phyloP scores from a whole-genome alignment of 257 asterid genomes.

The Parsonsia alboflavescens region DNA sequence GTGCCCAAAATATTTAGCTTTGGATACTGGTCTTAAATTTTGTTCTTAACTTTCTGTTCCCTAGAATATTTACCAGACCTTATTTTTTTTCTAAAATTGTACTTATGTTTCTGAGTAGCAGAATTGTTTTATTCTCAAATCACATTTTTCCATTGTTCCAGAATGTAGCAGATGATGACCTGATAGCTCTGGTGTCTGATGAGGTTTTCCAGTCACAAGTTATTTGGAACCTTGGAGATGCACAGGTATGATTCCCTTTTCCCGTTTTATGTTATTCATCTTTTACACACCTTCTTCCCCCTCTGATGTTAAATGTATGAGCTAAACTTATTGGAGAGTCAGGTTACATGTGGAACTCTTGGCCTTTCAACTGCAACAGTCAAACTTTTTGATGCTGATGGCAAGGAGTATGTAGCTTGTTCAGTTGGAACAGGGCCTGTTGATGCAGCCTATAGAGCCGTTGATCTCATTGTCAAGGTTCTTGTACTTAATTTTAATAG shows the following conservation, averaged over 20 bases:
- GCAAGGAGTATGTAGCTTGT: slow-evolving; percentile 62
- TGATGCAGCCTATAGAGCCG: slow-evolving; percentile 93
- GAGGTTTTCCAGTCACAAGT: slow-evolving; percentile 85
- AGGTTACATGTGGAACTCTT: slow-evolving; percentile 90
- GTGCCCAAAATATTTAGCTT: too few species aligned
- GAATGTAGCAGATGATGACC: slow-evolving; percentile 66
- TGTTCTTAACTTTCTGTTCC: too few species aligned
- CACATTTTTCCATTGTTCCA: too few species aligned
- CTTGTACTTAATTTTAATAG: slow-evolving; percentile 18
- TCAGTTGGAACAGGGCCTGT: slow-evolving; percentile 98
- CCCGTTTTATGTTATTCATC: slow-evolving; percentile 9
- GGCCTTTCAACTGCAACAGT: slow-evolving; percentile 97
- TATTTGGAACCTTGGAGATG: slow-evolving; percentile 75
- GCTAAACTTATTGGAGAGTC: slow-evolving; percentile 13
- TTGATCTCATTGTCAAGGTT: slow-evolving; percentile 84
- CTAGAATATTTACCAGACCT: too few species aligned
- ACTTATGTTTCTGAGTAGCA: too few species aligned
- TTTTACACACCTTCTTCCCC: slow-evolving; percentile 3
- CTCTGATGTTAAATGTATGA: neutral
- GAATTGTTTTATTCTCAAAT: too few species aligned
- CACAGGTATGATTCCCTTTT: slow-evolving; percentile 45
- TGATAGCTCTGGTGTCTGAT: slow-evolving; percentile 72
- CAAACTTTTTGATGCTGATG: slow-evolving; percentile 61
- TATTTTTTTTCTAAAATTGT: too few species aligned
- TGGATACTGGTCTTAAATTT: too few species aligned